phyloP scores from a whole-genome alignment of 495 filamentous ascomycete species.

The Articulospora tetracladia region DNA sequence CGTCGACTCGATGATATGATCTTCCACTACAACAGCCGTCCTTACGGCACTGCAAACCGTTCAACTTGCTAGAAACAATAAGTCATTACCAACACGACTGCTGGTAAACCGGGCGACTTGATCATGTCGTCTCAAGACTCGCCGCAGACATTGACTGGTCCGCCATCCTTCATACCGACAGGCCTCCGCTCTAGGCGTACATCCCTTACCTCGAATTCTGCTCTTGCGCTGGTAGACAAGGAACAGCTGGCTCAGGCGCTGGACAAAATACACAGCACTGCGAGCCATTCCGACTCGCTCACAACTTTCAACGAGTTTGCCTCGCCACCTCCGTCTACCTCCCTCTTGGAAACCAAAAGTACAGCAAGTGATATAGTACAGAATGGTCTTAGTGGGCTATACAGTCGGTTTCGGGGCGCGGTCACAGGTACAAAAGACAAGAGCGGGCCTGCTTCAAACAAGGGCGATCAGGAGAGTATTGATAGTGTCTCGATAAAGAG shows the following conservation, averaged over 20 bases:
- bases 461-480: constrained; percentile 20
- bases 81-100: neutral
- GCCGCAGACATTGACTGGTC: constrained; percentile 7
- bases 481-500: constrained; percentile 18
- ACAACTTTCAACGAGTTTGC: constrained; percentile 90
- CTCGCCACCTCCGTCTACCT: constrained; percentile 49
- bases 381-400: constrained; percentile 80
- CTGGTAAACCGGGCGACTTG: neutral
- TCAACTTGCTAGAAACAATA: neutral
- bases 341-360: constrained; percentile 60
- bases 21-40: constrained; percentile 8
- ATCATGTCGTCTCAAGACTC: constrained; percentile 25
- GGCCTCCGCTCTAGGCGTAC: constrained; percentile 50
- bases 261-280: constrained; percentile 79
- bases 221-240: constrained; percentile 55
- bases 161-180: constrained; percentile 15
- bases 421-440: constrained; percentile 69
- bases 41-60: constrained; percentile 6
- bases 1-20: constrained; percentile 14
- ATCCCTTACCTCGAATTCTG: constrained; percentile 61
- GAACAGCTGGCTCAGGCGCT: constrained; percentile 66
- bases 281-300: constrained; percentile 72
- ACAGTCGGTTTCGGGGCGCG: constrained; percentile 73
- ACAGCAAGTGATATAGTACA: constrained; percentile 69
- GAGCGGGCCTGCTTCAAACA: constrained; percentile 24